Base-by-base conservation (phyloP, 2,329 filamentous ascomycete species). In the Stromatinia cepivora region DNA sequence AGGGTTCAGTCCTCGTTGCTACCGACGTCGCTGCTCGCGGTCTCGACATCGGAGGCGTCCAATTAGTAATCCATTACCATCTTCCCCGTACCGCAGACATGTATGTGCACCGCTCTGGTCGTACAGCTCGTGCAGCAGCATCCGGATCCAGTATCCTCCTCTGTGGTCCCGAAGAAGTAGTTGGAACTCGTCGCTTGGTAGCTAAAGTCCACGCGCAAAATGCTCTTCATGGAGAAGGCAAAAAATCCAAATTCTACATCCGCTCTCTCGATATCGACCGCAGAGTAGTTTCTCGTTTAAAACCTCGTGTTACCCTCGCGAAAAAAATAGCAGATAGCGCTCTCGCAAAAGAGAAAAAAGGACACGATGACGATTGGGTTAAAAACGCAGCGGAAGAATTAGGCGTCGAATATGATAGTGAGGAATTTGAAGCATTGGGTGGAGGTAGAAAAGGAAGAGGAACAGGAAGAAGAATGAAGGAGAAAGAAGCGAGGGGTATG, bases 21-120 rank as follows among this genome's bases (percentile, higher is more conserved):
- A 98, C 95, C 0, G 94, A 98, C 78, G 94, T 97, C 36, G 94
- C 94, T 3, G 93, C 94, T 11, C 89, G 94, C 71, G 95, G 95
- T 80, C 88, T 99, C 61, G 95, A 99, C 79, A 97, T 99, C 75
- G 90, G 92, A 58, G 88, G 89, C 46, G 93, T 98, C 59, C 91
- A 97, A 75, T 85, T 97, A 20, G 91, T 99, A 22, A 83, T 99
- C 25, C 95, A 99, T 81, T 99, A 99, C 81, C 94, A 99, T 79
- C 89, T 97, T 0, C 95, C 95, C 1, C 91, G 94, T 69, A 85
- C 93, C 0, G 95, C 95, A 46, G 94, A 98, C 79, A 91, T 91
- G 61, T 99, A 99, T 78, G 94, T 99, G 20, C 95, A 99, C 78
- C 90, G 95, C 34, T 97, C 95, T 1, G 95, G 95, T 17, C 92